Evolutionary conservation across 83 land plant genomes (phyloP).

Genomic region (Thuja plicata): DNA sequence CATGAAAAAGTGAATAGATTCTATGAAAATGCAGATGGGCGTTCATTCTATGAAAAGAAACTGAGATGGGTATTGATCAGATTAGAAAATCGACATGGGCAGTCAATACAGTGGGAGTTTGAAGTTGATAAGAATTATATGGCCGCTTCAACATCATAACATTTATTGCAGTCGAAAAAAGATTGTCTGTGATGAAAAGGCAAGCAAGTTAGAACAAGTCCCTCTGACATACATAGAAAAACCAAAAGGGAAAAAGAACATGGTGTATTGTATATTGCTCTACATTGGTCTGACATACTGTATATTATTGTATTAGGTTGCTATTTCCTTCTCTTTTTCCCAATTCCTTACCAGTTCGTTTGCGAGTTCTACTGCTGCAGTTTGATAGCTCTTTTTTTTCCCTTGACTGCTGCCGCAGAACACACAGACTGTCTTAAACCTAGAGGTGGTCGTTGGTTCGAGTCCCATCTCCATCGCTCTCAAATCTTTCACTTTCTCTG

Average conservation of each 20-base stretch:
- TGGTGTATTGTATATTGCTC: background rate
- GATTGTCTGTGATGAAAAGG: background rate
- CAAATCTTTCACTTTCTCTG: background rate
- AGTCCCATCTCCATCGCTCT: conserved; percentile 13
- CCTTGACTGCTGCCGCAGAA: conserved; percentile 83
- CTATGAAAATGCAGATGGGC: background rate
- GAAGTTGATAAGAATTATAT: background rate
- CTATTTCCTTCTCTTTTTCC: no score
- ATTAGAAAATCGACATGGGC: background rate
- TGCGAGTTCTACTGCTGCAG: conserved; percentile 61
- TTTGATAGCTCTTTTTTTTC: conserved; percentile 43
- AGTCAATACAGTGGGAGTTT: background rate
- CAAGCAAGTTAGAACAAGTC: background rate
- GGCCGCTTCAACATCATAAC: background rate
- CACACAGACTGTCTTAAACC: conserved; percentile 68
- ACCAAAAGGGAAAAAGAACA: background rate
- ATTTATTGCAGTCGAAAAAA: background rate
- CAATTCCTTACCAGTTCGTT: conserved; percentile 47
- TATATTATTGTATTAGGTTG: no score
- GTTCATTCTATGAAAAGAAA: background rate
- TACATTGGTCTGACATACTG: background rate
- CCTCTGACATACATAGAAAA: background rate
- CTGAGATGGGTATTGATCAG: background rate
- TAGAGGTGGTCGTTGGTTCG: conserved; percentile 16
- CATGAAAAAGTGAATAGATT: background rate